phyloP scores from a whole-genome alignment of 1,284 basidiomycete species.

The Athelia psychrophila region DNA sequence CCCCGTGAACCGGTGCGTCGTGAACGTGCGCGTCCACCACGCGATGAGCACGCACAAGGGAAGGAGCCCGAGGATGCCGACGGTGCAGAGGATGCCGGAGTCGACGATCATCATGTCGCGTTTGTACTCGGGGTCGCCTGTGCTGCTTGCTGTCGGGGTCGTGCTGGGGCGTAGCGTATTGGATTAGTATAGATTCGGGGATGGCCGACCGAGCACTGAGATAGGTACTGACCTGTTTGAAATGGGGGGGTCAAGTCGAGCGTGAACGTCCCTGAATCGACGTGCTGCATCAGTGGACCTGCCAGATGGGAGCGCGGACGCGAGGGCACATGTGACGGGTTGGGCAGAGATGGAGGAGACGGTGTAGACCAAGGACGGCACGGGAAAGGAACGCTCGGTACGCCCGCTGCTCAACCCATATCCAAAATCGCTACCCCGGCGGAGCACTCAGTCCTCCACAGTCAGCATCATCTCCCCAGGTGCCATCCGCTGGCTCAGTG shows the following conservation, averaged over 20 bases:
- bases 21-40: conserved; percentile 53
- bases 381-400: too few relatives aligned
- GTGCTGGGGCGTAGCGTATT: neutral
- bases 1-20: conserved; percentile 51
- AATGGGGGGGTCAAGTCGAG: conserved; percentile 39
- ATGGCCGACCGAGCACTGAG: conserved; percentile 16
- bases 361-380: conserved; percentile 42
- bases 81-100: conserved; percentile 48
- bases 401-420: conserved; percentile 36
- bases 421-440: conserved; percentile 41
- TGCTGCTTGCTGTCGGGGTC: conserved; percentile 23
- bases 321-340: conserved; percentile 27
- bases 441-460: conserved; percentile 46
- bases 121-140: too few relatives aligned
- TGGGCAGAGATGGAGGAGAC: conserved; percentile 32
- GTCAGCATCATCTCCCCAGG: conserved; percentile 42
- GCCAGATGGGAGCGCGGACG: conserved; percentile 30
- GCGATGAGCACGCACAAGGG: conserved; percentile 59
- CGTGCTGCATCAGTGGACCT: conserved; percentile 38
- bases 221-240: conserved; percentile 39
- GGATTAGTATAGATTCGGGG: too few relatives aligned
- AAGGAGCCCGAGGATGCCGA: conserved; percentile 58
- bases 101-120: conserved; percentile 46
- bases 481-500: conserved; percentile 57
- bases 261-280: conserved; percentile 34